Conservation (phyloP, 805 yeast genomes). For the Ogataea henricii region DNA sequence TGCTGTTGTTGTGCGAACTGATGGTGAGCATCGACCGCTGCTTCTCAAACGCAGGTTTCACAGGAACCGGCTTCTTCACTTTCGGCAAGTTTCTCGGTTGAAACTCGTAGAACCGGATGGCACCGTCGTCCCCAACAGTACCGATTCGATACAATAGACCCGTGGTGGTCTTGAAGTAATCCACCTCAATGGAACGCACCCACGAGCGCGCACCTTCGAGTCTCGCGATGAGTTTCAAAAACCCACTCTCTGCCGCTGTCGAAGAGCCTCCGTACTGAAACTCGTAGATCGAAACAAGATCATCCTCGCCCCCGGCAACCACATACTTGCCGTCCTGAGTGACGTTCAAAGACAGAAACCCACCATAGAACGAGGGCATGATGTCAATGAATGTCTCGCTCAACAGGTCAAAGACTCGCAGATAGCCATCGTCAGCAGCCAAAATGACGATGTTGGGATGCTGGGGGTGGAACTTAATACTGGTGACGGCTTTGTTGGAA, state of each 20-base stretch:
- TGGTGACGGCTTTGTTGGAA: conserved; percentile 60
- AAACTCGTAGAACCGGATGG: conserved; percentile 54
- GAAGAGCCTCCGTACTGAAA: conserved; percentile 20
- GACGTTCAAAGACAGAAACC: conserved; percentile 51
- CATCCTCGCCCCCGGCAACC: conserved; percentile 57
- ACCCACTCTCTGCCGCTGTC: conserved; percentile 17
- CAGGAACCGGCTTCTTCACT: conserved; percentile 23
- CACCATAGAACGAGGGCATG: conserved; percentile 66
- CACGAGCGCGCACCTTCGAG: conserved; percentile 55
- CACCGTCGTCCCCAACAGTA: conserved; percentile 58
- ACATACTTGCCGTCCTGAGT: conserved; percentile 52
- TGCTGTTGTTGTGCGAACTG: conserved; percentile 14
- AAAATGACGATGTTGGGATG: conserved; percentile 43
- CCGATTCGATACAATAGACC: conserved; percentile 49
- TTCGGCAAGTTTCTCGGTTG: conserved; percentile 46
- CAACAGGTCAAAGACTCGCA: conserved; percentile 55
- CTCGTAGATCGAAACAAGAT: conserved; percentile 47
- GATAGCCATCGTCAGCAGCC: conserved; percentile 67
- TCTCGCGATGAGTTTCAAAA: conserved; percentile 32
- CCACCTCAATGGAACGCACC: conserved; percentile 49
- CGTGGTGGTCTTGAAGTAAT: conserved; percentile 35
- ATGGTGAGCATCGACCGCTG: conserved; percentile 17
- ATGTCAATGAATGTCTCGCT: conserved; percentile 51
- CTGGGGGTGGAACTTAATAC: conserved; percentile 45
- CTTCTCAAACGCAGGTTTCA: conserved; percentile 15